Base-by-base conservation (phyloP, 2,329 filamentous ascomycete species). In the Nemania bipapillata region DNA sequence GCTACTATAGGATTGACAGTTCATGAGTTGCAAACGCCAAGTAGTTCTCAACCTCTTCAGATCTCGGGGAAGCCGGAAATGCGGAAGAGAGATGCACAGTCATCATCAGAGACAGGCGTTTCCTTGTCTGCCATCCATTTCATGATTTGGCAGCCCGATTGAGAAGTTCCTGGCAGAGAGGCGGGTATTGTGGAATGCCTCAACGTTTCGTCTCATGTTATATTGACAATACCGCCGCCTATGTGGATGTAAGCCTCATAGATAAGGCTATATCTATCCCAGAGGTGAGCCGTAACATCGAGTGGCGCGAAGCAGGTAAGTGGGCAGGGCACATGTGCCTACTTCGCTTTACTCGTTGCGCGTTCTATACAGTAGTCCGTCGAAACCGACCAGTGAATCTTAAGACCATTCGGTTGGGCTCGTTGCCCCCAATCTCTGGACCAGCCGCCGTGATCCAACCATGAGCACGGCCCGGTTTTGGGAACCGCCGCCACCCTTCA, bases 241-340 rank as follows among this genome's bases (percentile, higher is more conserved):
- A 40, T 60, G 28, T 60, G 35, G 24, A 42, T 40, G 61, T 54
- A 65, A 55, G 67, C 63, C 64, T 72, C 67, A 62, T 56, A 61
- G 63, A 68, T 66, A 63, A 70, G 70, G 71, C 72, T 72, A 72
- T 32, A 32, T 32, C n/a, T n/a, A 9, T 71, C 68, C 65, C 69
- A 22, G 54, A 17, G 53, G 53, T 68, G 63, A 68, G 69, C 53
- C 47, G 61, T 55, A 52, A 50, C 57, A 60, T 32, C 37, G 58
- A 69, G 72, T 74, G 67, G 74, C 71, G 66, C 70, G 70, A 73
- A 54, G 64, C 75, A 74, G 79, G 76, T 78, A 76, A 79, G n/a
- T n/a, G n/a, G 77, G 74, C 68, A 69, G 66, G 70, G 67, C 73
- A 65, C 73, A 68, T 74, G 64, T 67, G 70, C 72, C 69, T 72